Evolutionary conservation across 2,329 filamentous ascomycete genomes (phyloP).

Genomic region (Ophiognomonia clavigignenti-juglandacearum): DNA sequence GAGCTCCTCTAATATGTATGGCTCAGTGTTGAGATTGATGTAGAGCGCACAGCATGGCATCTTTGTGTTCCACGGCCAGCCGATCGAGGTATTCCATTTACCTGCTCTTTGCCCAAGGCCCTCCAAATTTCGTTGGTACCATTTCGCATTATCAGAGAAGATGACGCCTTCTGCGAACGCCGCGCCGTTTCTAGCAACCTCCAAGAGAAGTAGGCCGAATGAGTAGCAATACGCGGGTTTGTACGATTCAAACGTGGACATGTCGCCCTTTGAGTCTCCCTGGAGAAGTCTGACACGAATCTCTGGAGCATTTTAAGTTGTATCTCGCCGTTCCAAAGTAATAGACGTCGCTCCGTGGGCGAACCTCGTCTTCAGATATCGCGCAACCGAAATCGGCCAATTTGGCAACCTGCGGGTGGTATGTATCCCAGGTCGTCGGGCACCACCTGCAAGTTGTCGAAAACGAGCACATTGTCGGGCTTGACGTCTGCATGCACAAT

Average conservation of each 20-base stretch:
- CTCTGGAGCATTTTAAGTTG: neutral
- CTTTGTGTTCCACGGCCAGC: too few relatives aligned
- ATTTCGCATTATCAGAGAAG: too few relatives aligned
- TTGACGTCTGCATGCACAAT: neutral
- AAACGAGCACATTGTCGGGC: neutral
- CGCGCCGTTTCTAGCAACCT: too few relatives aligned
- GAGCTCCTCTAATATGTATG: too few relatives aligned
- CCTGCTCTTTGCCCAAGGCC: too few relatives aligned
- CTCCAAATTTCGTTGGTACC: too few relatives aligned
- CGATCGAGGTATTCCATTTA: too few relatives aligned
- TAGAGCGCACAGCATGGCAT: too few relatives aligned
- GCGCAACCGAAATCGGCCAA: neutral
- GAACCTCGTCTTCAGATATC: neutral
- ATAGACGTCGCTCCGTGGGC: neutral
- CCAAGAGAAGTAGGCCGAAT: too few relatives aligned
- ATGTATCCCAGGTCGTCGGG: neutral
- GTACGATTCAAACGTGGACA: neutral
- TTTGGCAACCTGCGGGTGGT: neutral
- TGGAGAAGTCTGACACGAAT: neutral
- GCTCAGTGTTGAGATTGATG: too few relatives aligned
- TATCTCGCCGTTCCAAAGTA: neutral
- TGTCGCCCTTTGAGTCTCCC: neutral
- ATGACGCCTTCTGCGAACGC: too few relatives aligned
- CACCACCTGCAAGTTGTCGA: neutral
- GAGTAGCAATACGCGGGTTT: too few relatives aligned